Conservation (phyloP, 2,329 filamentous ascomycete genomes). For the Aspergillus jensenii region DNA sequence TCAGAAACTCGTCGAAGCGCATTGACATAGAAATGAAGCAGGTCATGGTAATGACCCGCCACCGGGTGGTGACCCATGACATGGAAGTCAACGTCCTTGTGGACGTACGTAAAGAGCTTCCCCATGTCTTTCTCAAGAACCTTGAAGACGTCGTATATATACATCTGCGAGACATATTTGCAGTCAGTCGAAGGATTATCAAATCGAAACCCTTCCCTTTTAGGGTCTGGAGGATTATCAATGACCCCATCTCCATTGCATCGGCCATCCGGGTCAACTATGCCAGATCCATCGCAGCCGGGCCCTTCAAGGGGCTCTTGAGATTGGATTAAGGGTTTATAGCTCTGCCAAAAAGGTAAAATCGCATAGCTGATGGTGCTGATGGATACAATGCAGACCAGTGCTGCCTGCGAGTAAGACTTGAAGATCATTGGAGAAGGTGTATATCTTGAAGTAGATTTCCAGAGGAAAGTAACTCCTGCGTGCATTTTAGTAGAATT, state of each 20-base stretch:
- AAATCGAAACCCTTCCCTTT: slow-evolving; percentile 30
- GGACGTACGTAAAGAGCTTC: slow-evolving; percentile 32
- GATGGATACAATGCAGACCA: slow-evolving; percentile 12
- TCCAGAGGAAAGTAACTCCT: neutral
- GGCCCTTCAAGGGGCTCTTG: slow-evolving; percentile 18
- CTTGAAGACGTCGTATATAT: slow-evolving; percentile 36
- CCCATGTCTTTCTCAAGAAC: slow-evolving; percentile 32
- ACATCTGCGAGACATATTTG: slow-evolving; percentile 30
- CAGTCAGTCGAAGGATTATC: slow-evolving; percentile 34
- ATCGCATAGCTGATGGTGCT: slow-evolving; percentile 9
- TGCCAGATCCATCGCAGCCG: slow-evolving; percentile 26
- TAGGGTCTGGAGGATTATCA: slow-evolving; percentile 16
- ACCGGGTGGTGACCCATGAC: slow-evolving; percentile 35
- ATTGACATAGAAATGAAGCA: slow-evolving; percentile 36
- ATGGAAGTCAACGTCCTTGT: slow-evolving; percentile 33
- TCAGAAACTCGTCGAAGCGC: slow-evolving; percentile 30
- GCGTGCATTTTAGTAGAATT: neutral
- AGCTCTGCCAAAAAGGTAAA: neutral
- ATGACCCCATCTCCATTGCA: slow-evolving; percentile 31
- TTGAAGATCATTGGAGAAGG: slow-evolving; percentile 11
- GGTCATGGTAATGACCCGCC: slow-evolving; percentile 31
- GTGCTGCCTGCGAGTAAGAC: slow-evolving; percentile 15
- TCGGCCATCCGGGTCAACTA: slow-evolving; percentile 25
- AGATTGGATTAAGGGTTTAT: slow-evolving; percentile 4
- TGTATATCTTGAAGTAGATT: neutral